These are phyloP conservation scores for Elsinoe arachidis DNA, from an alignment of 2,329 filamentous ascomycete species.

Conservation along the genomic window DNA sequence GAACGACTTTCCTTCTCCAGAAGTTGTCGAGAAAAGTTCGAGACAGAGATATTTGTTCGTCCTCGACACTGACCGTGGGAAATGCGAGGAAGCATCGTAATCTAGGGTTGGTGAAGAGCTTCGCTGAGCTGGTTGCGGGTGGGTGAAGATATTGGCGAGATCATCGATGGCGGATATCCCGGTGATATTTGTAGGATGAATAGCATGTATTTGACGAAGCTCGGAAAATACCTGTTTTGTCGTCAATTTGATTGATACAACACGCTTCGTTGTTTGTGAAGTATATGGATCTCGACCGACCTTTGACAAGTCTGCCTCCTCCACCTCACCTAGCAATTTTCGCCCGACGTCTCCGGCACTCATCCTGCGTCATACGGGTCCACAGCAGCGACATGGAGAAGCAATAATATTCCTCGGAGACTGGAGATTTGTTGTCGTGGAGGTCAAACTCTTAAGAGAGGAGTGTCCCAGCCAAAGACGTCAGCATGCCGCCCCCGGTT, in stretches of 20 bases:
- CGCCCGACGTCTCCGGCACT: slow-evolving; percentile 42
- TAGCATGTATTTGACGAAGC: slow-evolving; percentile 21
- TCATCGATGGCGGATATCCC: background rate
- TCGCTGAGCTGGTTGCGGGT: background rate
- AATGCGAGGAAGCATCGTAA: background rate
- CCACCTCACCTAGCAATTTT: slow-evolving; percentile 44
- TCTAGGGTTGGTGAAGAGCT: background rate
- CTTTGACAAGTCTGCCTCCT: slow-evolving; percentile 43
- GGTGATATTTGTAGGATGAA: slow-evolving; percentile 21
- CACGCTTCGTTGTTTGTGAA: slow-evolving; percentile 29
- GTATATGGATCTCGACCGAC: slow-evolving; percentile 28
- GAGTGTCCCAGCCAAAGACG: background rate
- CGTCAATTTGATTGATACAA: slow-evolving; percentile 8
- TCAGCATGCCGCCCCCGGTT: slow-evolving; percentile 47
- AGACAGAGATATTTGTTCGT: slow-evolving; percentile 33
- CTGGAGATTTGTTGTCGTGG: too few relatives aligned
- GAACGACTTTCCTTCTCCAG: slow-evolving; percentile 50
- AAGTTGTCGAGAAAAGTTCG: slow-evolving; percentile 45
- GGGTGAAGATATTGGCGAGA: background rate
- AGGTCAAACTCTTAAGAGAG: too few relatives aligned
- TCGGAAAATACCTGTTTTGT: background rate
- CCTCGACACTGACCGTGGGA: background rate
- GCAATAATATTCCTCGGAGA: background rate
- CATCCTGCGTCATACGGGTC: slow-evolving; percentile 20
- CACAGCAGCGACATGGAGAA: background rate